Evolutionary conservation across 176 grass and related monocot genomes (phyloP).

Genomic region (Aegilops tauschii): DNA sequence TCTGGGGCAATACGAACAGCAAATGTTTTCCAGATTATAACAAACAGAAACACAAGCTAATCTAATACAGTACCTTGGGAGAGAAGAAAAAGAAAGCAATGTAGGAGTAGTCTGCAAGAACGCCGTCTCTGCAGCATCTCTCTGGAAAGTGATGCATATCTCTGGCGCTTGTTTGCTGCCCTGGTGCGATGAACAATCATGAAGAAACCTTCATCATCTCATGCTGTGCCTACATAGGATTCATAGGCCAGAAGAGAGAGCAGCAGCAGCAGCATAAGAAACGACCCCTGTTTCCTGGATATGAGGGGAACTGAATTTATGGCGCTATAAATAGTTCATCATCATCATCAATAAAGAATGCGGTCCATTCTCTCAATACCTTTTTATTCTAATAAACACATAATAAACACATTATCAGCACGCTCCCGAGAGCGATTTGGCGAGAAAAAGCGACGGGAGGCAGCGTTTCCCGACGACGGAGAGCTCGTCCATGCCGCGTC

Average conservation of each 20-base stretch:
- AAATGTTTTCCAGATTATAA: background rate
- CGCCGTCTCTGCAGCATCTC: background rate
- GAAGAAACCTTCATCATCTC: conserved; percentile 16
- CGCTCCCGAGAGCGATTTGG: no score
- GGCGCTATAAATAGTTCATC: no score
- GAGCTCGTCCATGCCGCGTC: no score
- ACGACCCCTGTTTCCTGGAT: no score
- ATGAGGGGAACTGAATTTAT: no score
- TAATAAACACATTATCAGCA: no score
- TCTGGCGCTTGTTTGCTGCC: background rate
- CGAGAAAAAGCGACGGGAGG: no score
- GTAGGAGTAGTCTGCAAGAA: background rate
- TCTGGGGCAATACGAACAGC: background rate
- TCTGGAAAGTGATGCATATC: background rate
- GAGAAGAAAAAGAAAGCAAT: background rate
- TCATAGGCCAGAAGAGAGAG: background rate
- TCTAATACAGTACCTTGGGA: background rate
- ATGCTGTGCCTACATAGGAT: background rate
- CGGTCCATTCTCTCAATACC: no score
- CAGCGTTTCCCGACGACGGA: no score
- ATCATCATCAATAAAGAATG: no score
- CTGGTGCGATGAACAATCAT: background rate
- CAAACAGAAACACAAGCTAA: background rate
- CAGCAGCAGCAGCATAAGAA: background rate
- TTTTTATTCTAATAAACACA: no score